Evolutionary conservation across 345 rosid genomes (phyloP), one percentile per base, ranked within the genome.

Genomic region (Camelina neglecta): DNA sequence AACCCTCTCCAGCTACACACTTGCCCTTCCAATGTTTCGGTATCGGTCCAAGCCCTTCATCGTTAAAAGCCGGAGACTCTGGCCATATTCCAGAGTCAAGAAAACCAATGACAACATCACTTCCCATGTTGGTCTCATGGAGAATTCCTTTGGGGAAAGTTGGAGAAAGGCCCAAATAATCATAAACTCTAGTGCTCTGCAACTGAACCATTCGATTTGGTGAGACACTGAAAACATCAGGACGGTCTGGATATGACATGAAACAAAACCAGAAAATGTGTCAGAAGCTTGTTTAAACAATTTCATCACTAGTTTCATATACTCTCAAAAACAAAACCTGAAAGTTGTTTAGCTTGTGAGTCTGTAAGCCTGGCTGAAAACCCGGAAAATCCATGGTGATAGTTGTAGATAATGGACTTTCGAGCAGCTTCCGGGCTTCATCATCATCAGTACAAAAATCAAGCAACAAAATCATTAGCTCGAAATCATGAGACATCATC

Each of bases 321-420:
- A 12, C 29, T 3, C n/a, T 31, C 29, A 60, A 60, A 72, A 13
- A 64, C 33, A 64, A 7, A 64, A 80, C 83, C 85, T 69, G 85
- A 70, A 68, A 89, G 80, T 62, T 81, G 65, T 65, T 72, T 76
- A 24, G 86, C 90, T 60, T 85, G 86, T 13, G 82, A 73, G 50
- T 81, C 66, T 56, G 83, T 84, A 15, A 86, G 74, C 79, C 76
- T 83, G 16, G 88, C 89, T 33, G 90, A 87, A 77, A 86, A 86
- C 49, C 89, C 87, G 2, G 86, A 86, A 65, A 89, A 86, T 41
- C 89, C 90, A 75, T 85, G 87, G 62, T 58, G 83, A 42, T 86
- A 82, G 75, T 84, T 82, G 71, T 87, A 80, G 33, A 87, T 33
- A 63, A 85, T 74, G 11, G 90, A 87, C 38, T 65, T 51, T 65